These are phyloP conservation scores for Bremia lactucae DNA, from an alignment of 352 stramenopile genomes.

Conservation along the genomic window DNA sequence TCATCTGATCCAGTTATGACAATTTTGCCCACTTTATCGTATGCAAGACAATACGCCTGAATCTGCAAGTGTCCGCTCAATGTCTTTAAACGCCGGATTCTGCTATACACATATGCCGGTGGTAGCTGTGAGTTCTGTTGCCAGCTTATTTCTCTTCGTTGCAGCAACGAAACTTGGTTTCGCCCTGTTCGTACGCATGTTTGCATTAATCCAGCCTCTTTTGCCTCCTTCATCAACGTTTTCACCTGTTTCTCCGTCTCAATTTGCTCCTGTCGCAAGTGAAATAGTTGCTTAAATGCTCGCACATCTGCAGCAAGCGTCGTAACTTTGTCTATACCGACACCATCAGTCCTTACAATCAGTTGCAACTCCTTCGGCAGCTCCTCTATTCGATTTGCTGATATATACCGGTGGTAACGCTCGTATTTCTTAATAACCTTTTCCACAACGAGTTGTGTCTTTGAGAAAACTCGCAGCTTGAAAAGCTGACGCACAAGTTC, in stretches of 20 bases:
- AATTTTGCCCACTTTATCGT: constrained; percentile 91
- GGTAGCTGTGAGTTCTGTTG: constrained; percentile 23
- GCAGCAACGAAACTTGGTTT: constrained; percentile 51
- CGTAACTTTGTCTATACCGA: constrained; percentile 25
- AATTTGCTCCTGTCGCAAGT: constrained; percentile 39
- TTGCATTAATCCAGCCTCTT: constrained; percentile 33
- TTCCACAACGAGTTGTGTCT: constrained; percentile 46
- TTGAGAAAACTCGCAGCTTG: constrained; percentile 26
- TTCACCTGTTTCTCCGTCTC: constrained; percentile 25
- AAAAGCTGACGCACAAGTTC: constrained; percentile 42
- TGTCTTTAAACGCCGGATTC: constrained; percentile 71
- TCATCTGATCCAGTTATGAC: constrained; percentile 97
- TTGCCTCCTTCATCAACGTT: constrained; percentile 27
- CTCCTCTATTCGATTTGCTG: constrained; percentile 36
- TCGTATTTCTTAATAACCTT: constrained; percentile 70
- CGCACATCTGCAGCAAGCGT: constrained; percentile 60
- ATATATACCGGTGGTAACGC: constrained; percentile 42
- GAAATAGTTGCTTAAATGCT: constrained; percentile 60
- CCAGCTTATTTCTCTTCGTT: constrained; percentile 39
- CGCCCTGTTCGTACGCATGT: constrained; percentile 31
- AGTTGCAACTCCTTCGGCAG: constrained; percentile 36
- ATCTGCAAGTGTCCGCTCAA: constrained; percentile 91
- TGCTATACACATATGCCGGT: constrained; percentile 61
- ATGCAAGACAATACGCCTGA: constrained; percentile 92
- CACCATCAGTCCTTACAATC: constrained; percentile 19